Evolutionary conservation across 805 yeast genomes (phyloP), one percentile per base, ranked within the genome.

Genomic region (Schizosaccharomyces osmophilus): DNA sequence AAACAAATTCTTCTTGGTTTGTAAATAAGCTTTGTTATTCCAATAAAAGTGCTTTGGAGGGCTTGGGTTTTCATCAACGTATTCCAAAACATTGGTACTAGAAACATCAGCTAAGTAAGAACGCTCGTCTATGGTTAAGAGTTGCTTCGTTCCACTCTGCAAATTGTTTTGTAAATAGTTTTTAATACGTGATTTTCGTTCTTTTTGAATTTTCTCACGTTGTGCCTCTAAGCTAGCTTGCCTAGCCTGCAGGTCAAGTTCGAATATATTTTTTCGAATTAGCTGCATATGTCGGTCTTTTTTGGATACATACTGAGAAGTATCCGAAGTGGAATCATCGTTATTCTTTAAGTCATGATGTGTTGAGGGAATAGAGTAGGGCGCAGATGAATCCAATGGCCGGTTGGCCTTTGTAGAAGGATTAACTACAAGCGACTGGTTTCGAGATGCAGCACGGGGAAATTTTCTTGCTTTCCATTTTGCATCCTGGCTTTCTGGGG

Each of bases 281-380:
- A 66, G 63, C 60, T 66, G 67, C 65, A 64, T 63, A 58, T 66
- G 67, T 4, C 67, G 61, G 26, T 65, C 67, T 19, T 64, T 61
- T 59, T 63, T 64, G 48, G 60, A 58, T 41, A 66, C 64, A 55
- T 51, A 66, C 17, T 41, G 22, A 24, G 32, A 31, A 15, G 45
- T 39, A n/a, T 32, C 42, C 29, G 31, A 19, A 32, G n/a, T 19
- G 43, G 29, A 29, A 60, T 58, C 22, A 13, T 45, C 51, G 22
- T n/a, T 17, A 45, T n/a, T 45, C 24, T 36, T 36, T 36, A 36
- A 4, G 41, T 36, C 15, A 36, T 36, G 41, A 36, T 36, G 41
- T 13, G 11, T 36, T 36, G 41, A 36, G 15, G 41, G 41, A 36
- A 36, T 36, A 11, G 41, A 36, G 41, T 36, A 36, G 41, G 41